Conservation (phyloP, 768 basidiomycete species). For the Artomyces pyxidatus region DNA sequence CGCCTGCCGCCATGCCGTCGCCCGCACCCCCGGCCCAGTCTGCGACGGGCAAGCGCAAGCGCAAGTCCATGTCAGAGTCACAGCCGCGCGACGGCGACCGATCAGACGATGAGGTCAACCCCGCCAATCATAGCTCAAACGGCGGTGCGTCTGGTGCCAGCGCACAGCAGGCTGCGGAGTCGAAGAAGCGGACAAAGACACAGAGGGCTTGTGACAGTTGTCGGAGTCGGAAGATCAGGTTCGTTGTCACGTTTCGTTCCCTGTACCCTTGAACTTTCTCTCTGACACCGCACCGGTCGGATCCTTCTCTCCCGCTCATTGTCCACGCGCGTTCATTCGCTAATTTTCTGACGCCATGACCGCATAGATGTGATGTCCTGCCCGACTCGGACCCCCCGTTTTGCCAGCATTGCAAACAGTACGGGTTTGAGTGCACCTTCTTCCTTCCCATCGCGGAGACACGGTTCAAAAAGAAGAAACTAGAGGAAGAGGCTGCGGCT, state of each 20-base stretch:
- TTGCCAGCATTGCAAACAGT: slow-evolving; percentile 94
- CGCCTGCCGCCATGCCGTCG: slow-evolving; percentile 25
- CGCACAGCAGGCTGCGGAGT: slow-evolving; percentile 35
- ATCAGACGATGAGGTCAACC: slow-evolving; percentile 53
- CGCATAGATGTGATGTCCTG: slow-evolving; percentile 73
- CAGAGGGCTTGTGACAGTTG: slow-evolving; percentile 90
- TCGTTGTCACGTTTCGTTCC: slow-evolving; percentile 14
- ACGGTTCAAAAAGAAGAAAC: slow-evolving; percentile 93
- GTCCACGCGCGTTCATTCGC: too few relatives aligned
- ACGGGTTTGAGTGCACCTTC: slow-evolving; percentile 91
- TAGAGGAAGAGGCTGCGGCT: slow-evolving; percentile 56
- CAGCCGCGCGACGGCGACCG: slow-evolving; percentile 27
- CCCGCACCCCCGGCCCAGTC: slow-evolving; percentile 9
- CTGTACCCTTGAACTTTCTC: slow-evolving; percentile 5
- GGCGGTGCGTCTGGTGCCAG: slow-evolving; percentile 9
- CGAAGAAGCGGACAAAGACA: slow-evolving; percentile 88
- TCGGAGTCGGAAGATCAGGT: slow-evolving; percentile 83
- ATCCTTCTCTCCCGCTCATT: slow-evolving; percentile 3
- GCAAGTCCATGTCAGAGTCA: slow-evolving; percentile 28
- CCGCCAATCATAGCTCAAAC: slow-evolving; percentile 32
- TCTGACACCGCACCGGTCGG: slow-evolving; percentile 2
- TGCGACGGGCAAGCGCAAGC: slow-evolving; percentile 51
- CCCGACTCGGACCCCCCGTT: slow-evolving; percentile 66
- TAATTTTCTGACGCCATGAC: slow-evolving; percentile 5
- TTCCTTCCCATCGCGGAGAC: slow-evolving; percentile 98